Base-by-base conservation (phyloP, 768 basidiomycete species). In the Coprinopsis cinerea region DNA sequence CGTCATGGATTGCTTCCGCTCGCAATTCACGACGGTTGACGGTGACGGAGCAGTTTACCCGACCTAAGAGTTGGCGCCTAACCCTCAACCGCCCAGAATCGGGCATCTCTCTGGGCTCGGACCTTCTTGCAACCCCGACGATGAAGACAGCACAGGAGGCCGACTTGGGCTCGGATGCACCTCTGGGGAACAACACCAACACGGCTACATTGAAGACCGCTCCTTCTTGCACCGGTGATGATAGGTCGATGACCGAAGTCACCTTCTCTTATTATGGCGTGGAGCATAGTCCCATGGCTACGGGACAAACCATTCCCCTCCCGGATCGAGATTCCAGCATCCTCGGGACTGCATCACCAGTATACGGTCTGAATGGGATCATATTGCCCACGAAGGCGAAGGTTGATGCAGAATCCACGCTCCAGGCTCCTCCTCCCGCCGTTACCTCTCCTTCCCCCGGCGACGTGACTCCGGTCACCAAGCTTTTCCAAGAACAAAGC, bases 401-500 rank as follows among this genome's bases (percentile, higher is more conserved):
- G 18, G 18, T 7, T n/a, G n/a, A 34, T 34, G 43, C 52, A n/a
- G 40, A 34, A 49, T 27, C 32, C 55, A 39, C 52, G 57, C 18
- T 55, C 48, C 22, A 59, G 52, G 7, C 61, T n/a, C n/a, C n/a
- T n/a, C n/a, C n/a, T n/a, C n/a, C n/a, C n/a, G n/a, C 63, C 35
- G 61, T 58, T 20, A 60, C 56, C 32, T 65, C 67, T 74, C 44
- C 5, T 28, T 11, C 27, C 15, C 60, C 62, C 39, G 62, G 60
- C 17, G 59, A 57, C 28, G 65, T 59, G 30, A 64, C 61, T 15
- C 76, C 79, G 1, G 64, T 81, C 20, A 73, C 77, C 30, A 71
- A 75, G 46, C 68, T 87, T 27, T 57, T 81, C 36, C 77, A 78
- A 20, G 77, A 83, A 57, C 82, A 84, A 59, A 73, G 62, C 1